Evolutionary conservation across 768 basidiomycete genomes (phyloP).

Genomic region (Dictyophora rubrovolvata): DNA sequence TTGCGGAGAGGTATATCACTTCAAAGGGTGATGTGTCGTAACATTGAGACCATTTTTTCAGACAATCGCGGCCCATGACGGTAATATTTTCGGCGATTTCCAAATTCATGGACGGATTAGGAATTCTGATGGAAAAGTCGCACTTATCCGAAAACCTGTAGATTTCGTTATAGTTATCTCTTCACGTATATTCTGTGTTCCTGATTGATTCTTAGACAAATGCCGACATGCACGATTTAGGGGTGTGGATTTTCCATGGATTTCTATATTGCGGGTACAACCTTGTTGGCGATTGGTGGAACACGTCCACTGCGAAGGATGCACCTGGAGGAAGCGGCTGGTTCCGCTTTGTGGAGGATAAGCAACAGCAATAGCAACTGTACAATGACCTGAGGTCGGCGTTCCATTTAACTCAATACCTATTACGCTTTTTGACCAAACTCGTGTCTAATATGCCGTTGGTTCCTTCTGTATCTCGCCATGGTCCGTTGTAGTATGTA

Average conservation of each 20-base stretch:
- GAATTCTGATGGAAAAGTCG: not conserved
- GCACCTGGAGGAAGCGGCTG: constrained; percentile 2
- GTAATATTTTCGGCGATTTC: not conserved
- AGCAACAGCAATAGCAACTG: too few relatives aligned
- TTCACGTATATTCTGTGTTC: not conserved
- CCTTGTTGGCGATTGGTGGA: constrained; percentile 6
- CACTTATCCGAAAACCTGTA: not conserved
- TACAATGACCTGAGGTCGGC: too few relatives aligned
- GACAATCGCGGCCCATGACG: constrained; percentile 3
- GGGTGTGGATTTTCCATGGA: constrained; percentile 6
- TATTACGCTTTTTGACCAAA: too few relatives aligned
- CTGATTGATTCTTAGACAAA: not conserved
- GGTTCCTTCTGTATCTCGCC: too few relatives aligned
- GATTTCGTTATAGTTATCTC: not conserved
- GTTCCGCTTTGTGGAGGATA: too few relatives aligned
- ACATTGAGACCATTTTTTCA: not conserved
- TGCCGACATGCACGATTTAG: not conserved
- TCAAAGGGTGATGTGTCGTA: too few relatives aligned
- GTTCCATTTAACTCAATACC: too few relatives aligned
- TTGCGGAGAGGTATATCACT: not conserved
- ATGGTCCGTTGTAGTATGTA: too few relatives aligned
- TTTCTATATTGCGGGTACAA: not conserved
- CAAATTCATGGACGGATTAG: not conserved
- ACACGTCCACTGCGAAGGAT: constrained; percentile 6
- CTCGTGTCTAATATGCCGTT: too few relatives aligned